A percentile compares a stretch with the other conserved stretches of the same genome.
Conservation (phyloP, 306 rosid species). For the cucumber (Cucumis sativus) region DNA sequence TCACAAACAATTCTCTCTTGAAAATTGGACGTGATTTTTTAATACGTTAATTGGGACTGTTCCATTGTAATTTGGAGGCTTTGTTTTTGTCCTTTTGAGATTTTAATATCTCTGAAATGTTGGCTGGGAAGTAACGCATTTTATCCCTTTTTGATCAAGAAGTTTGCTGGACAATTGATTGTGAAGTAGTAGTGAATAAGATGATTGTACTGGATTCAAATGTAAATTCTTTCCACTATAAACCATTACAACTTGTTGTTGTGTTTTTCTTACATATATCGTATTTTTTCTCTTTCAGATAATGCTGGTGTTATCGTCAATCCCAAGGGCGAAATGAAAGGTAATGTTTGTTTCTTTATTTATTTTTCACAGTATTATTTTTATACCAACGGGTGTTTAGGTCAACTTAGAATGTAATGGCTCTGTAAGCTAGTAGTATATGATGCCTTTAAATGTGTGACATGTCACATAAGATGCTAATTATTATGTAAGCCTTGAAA, state of each 20-base stretch:
- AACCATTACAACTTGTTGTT: not conserved
- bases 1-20: not conserved
- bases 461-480: not conserved
- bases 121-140: not conserved
- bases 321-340: conserved; percentile 92
- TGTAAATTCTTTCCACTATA: not conserved
- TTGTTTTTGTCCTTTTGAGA: not conserved
- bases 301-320: conserved; percentile 85
- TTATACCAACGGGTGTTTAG: not conserved
- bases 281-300: conserved; percentile 23
- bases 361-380: not conserved
- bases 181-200: not conserved
- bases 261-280: not conserved
- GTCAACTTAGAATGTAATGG: conserved; percentile 37
- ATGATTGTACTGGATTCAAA: not conserved
- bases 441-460: not conserved
- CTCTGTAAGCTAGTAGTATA: not conserved
- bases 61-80: not conserved
- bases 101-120: not conserved
- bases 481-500: not conserved
- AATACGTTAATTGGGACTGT: not conserved
- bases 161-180: not conserved
- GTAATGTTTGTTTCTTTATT: conserved; percentile 11
- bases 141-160: not conserved
- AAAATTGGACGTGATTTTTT: not conserved